These are phyloP conservation scores for Ganoderma boninense DNA, from an alignment of 1,284 basidiomycete species.

Conservation along the genomic window DNA sequence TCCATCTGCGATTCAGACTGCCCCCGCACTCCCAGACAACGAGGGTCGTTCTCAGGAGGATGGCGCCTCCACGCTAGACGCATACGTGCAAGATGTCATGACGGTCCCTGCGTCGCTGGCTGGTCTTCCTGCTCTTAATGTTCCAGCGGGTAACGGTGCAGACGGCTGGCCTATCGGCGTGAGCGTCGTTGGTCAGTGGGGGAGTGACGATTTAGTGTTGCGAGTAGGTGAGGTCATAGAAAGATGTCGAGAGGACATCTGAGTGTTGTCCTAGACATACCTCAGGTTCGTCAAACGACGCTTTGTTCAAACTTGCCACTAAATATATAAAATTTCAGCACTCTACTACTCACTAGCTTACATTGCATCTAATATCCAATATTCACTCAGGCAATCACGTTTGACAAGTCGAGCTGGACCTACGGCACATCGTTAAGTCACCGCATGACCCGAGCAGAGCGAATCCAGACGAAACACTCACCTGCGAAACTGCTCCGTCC, in stretches of 20 bases:
- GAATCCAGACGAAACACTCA: not conserved
- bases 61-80: constrained; percentile 45
- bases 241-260: not conserved
- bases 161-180: constrained; percentile 90
- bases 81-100: constrained; percentile 92
- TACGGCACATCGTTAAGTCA: not conserved
- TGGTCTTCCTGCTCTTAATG: constrained; percentile 84
- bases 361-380: not conserved
- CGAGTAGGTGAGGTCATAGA: constrained; percentile 55
- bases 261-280: not conserved
- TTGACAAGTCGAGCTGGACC: constrained; percentile 8
- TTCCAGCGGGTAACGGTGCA: constrained; percentile 63
- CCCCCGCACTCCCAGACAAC: constrained; percentile 60
- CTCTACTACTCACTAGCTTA: not conserved
- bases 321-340: not conserved
- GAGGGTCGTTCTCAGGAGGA: not conserved
- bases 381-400: not conserved
- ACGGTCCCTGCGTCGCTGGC: constrained; percentile 93
- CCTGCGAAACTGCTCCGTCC: constrained; percentile 1
- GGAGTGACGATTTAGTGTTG: constrained; percentile 75
- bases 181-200: constrained; percentile 92
- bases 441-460: no score
- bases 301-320: not conserved
- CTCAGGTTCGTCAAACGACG: not conserved
- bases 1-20: constrained; percentile 84